These are phyloP conservation scores for Pseudophaeomoniella oleicola DNA, from an alignment of 2,329 filamentous ascomycete species.

Conservation along the genomic window DNA sequence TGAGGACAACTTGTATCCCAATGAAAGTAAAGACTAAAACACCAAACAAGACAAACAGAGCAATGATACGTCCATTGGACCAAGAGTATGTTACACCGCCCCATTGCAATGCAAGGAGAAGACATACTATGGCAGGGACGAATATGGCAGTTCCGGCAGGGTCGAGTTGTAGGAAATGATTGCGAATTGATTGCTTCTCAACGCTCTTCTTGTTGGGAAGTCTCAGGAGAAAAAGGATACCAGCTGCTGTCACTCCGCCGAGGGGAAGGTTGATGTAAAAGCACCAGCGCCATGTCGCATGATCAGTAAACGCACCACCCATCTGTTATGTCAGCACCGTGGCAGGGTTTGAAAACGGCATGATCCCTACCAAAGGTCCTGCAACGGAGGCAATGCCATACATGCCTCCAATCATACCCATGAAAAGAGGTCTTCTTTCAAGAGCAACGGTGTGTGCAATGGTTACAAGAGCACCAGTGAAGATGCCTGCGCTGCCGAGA, in stretches of 20 bases:
- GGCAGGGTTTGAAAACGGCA: constrained; percentile 1
- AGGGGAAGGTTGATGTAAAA: constrained; percentile 22
- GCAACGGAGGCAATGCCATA: constrained; percentile 7
- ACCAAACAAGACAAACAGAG: constrained; percentile 19
- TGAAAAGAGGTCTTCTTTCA: constrained; percentile 6
- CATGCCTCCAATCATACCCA: constrained; percentile 7
- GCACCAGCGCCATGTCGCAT: constrained; percentile 43
- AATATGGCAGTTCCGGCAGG: constrained; percentile 28
- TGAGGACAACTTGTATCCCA: constrained; percentile 20
- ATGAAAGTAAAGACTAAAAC: constrained; percentile 30
- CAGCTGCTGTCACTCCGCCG: constrained; percentile 19
- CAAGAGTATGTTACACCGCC: constrained; percentile 15
- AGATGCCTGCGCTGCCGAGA: constrained; percentile 12
- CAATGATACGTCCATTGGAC: constrained; percentile 16
- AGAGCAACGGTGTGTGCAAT: constrained; percentile 6
- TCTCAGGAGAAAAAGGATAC: constrained; percentile 1
- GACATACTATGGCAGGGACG: constrained; percentile 26
- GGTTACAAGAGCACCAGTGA: constrained; percentile 9
- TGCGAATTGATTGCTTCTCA: constrained; percentile 1
- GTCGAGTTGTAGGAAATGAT: constrained; percentile 21
- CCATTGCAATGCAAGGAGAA: constrained; percentile 29
- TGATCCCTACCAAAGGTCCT: constrained; percentile 6
- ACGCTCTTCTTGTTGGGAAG: not conserved
- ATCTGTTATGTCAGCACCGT: constrained; percentile 12
- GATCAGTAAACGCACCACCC: constrained; percentile 45